Conservation (phyloP, 768 basidiomycete genomes). For the Lyophyllum decastes region DNA sequence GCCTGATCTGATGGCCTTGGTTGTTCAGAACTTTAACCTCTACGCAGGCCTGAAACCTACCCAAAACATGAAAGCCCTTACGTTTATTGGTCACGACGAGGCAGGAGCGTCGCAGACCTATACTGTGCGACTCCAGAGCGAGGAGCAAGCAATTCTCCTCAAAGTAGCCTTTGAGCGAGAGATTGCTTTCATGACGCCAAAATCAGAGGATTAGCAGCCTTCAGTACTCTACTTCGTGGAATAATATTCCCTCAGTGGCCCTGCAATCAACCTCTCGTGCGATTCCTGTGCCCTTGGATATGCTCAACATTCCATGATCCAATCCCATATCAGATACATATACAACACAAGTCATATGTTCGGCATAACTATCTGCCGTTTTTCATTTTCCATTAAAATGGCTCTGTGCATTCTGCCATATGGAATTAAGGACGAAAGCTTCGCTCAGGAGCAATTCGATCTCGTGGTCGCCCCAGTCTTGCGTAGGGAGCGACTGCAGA, state of each 20-base stretch:
- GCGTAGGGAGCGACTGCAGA: constrained; percentile 88
- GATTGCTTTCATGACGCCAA: constrained; percentile 48
- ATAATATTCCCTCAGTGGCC: background rate
- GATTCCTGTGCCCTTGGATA: background rate
- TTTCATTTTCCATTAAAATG: constrained; percentile 67
- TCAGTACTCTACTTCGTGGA: background rate
- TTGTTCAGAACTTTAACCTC: constrained; percentile 69
- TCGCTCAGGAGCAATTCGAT: constrained; percentile 94
- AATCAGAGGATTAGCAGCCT: constrained; percentile 26
- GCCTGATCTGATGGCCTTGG: constrained; percentile 7
- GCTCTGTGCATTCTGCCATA: constrained; percentile 92
- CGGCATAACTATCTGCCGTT: background rate
- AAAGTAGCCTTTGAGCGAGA: constrained; percentile 65
- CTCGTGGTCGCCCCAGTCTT: constrained; percentile 94
- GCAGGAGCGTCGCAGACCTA: constrained; percentile 55
- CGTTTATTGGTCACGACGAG: constrained; percentile 72
- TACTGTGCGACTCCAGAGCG: constrained; percentile 60
- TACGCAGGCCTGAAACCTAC: constrained; percentile 59
- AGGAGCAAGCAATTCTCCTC: constrained; percentile 56
- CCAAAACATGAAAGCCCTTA: constrained; percentile 51
- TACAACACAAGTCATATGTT: constrained; percentile 4
- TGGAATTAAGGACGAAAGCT: constrained; percentile 91
- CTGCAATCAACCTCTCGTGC: background rate
- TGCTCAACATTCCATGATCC: background rate
- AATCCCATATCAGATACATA: constrained; percentile 8